Base-by-base conservation (phyloP, 805 yeast species). In the Candida nanaspora region DNA sequence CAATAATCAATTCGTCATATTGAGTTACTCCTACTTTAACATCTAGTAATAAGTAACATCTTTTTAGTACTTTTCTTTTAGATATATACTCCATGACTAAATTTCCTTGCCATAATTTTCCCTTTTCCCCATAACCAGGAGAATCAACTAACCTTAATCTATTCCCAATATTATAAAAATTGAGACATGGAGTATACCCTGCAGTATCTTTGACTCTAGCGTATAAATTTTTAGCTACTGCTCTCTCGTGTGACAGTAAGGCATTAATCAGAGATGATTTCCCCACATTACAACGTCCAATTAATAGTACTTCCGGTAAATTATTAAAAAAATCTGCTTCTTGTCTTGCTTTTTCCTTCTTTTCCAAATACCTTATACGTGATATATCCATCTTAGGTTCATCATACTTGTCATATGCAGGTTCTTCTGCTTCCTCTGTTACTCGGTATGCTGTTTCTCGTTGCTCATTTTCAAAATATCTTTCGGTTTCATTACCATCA, bases 241-340 rank as follows among this genome's bases (percentile, higher is more conserved):
- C 6, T 21, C 53, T 50, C 7, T 61, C 56, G 29, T 63, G 62
- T 1, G 77, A 64, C 4, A 84, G 61, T 8, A 86, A 41, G 11
- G 73, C 74, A 52, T 85, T 84, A 32, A 88, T 64, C 21, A 88
- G 56, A 0, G 94, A 78, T 0, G 95, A 85, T 55, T 88, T 88
- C 0, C 96, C 97, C 7, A 82, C 88, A 50, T 88, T 88, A 37
- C 94, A 82, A 46, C 86, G 74, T 0, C 97, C 96, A 35, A 88
- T 50, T 36, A 88, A 69, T 3, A 82, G 65, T 4, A 87, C 74
- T 52, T 87, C 96, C 0, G 96, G 95, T 11, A 83, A 62, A 14
- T 62, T 65, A 48, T 54, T 52, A 10, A 37, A 33, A 11, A 42
- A 22, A 14, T 39, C 40, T 31, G 40, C 43, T 19, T 31, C 22